Conservation (phyloP, 495 filamentous ascomycete species). For the Glarea lozoyensis region DNA sequence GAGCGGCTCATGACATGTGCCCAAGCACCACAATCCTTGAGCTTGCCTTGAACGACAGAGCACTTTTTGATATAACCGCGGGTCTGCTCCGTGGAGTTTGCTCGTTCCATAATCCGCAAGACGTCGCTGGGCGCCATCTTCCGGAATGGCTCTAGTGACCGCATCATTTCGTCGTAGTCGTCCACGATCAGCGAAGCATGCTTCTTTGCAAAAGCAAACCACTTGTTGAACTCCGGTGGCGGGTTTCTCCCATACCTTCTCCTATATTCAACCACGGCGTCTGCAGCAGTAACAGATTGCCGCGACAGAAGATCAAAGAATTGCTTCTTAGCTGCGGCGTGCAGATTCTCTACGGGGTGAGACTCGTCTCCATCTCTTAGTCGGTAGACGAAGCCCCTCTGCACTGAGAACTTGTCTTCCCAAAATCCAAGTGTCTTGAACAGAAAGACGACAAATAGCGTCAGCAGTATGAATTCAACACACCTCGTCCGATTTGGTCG, state of each 20-base stretch:
- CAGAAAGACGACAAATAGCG: no score
- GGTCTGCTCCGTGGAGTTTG: background rate
- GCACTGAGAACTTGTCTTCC: no score
- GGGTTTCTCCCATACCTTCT: constrained; percentile 46
- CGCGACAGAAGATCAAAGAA: background rate
- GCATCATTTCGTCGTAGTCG: constrained; percentile 16
- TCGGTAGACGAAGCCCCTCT: no score
- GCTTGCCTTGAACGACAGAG: background rate
- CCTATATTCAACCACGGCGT: constrained; percentile 51
- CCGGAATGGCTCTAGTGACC: constrained; percentile 3
- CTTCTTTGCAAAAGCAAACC: constrained; percentile 62
- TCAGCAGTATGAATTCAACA: no score
- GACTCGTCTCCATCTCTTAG: no score
- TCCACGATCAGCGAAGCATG: constrained; percentile 73
- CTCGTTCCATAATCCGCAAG: background rate
- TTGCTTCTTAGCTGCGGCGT: no score
- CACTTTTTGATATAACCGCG: background rate
- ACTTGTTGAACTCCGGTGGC: constrained; percentile 58
- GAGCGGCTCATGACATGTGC: background rate
- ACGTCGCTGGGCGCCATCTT: constrained; percentile 1
- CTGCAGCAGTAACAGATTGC: constrained; percentile 25
- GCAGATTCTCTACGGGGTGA: no score
- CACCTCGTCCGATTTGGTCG: no score
- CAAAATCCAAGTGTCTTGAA: no score
- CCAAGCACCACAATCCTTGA: background rate